Percentiles rank a stretch among this genome's conserved stretches.
These are phyloP conservation scores for Suhomyces sp. DNA, from an alignment of 805 yeast species.

Conservation along the genomic window DNA sequence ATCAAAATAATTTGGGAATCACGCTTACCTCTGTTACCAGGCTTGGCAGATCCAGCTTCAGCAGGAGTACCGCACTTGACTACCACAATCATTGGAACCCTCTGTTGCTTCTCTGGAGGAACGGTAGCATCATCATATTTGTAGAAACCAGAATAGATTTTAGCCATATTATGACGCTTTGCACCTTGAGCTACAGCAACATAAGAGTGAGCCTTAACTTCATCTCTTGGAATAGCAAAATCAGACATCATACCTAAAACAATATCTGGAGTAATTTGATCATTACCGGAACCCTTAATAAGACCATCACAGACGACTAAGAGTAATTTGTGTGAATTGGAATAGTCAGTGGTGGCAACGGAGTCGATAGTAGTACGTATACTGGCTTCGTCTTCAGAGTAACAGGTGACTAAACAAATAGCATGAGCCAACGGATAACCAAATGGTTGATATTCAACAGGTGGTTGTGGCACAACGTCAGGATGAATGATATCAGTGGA, in stretches of 20 bases:
- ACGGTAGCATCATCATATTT: slow-evolving; percentile 76
- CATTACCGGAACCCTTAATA: slow-evolving; percentile 93
- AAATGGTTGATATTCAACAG: slow-evolving; percentile 82
- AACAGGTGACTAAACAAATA: slow-evolving; percentile 71
- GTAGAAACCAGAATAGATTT: slow-evolving; percentile 92
- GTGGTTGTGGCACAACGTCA: slow-evolving; percentile 88
- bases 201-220: slow-evolving; percentile 80
- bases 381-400: slow-evolving; percentile 88
- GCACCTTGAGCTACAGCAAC: slow-evolving; percentile 94
- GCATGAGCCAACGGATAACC: slow-evolving; percentile 66
- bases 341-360: slow-evolving; percentile 90
- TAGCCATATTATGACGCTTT: slow-evolving; percentile 97
- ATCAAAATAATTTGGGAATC: slow-evolving; percentile 89
- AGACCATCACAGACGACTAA: slow-evolving; percentile 90
- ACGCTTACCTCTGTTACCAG: slow-evolving; percentile 96
- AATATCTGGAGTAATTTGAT: slow-evolving; percentile 83
- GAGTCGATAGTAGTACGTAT: slow-evolving; percentile 89
- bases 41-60: slow-evolving; percentile 63
- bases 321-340: slow-evolving; percentile 88
- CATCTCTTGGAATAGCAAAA: slow-evolving; percentile 64
- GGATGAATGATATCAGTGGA: slow-evolving; percentile 65
- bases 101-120: slow-evolving; percentile 77
- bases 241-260: slow-evolving; percentile 80
- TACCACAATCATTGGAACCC: slow-evolving; percentile 74
- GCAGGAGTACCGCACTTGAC: slow-evolving; percentile 88